These are phyloP conservation scores for Calonectria hawksworthii DNA, from an alignment of 2,329 filamentous ascomycete species.

Conservation along the genomic window DNA sequence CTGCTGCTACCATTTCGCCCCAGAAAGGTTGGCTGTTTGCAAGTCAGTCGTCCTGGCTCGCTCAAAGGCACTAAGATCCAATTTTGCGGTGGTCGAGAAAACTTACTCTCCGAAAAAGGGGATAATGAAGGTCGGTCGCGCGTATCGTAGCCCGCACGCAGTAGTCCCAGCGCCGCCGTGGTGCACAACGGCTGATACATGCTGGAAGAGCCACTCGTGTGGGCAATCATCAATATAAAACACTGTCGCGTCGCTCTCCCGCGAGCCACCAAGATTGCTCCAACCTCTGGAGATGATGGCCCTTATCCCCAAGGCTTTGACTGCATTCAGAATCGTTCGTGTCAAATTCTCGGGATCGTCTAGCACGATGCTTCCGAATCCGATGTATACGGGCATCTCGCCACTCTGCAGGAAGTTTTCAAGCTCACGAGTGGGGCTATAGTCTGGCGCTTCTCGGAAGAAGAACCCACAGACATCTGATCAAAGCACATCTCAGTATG, in stretches of 20 bases:
- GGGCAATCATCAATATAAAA: constrained; percentile 79
- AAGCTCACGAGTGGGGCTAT: constrained; percentile 68
- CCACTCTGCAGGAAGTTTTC: constrained; percentile 68
- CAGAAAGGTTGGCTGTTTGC: too few relatives aligned
- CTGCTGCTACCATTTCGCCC: too few relatives aligned
- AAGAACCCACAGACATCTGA: constrained; percentile 72
- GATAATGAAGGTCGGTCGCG: constrained; percentile 78
- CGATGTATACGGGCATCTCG: constrained; percentile 77
- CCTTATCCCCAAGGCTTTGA: constrained; percentile 72
- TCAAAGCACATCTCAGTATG: neutral
- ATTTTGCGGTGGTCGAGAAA: too few relatives aligned
- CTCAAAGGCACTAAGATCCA: too few relatives aligned
- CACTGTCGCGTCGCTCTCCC: constrained; percentile 69
- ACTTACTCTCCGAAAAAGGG: constrained; percentile 76
- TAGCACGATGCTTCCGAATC: constrained; percentile 80
- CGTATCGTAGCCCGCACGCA: constrained; percentile 77
- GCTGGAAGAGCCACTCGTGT: constrained; percentile 80
- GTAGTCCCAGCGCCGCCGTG: too few relatives aligned
- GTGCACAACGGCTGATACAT: constrained; percentile 75
- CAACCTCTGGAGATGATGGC: constrained; percentile 80
- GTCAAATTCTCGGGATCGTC: constrained; percentile 77
- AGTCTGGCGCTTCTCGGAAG: constrained; percentile 71
- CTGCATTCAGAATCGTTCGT: constrained; percentile 75
- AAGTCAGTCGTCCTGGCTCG: too few relatives aligned
- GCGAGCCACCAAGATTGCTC: constrained; percentile 78